These are phyloP conservation scores for Erucastrum elatum DNA, from an alignment of 345 rosid species.

Conservation along the genomic window DNA sequence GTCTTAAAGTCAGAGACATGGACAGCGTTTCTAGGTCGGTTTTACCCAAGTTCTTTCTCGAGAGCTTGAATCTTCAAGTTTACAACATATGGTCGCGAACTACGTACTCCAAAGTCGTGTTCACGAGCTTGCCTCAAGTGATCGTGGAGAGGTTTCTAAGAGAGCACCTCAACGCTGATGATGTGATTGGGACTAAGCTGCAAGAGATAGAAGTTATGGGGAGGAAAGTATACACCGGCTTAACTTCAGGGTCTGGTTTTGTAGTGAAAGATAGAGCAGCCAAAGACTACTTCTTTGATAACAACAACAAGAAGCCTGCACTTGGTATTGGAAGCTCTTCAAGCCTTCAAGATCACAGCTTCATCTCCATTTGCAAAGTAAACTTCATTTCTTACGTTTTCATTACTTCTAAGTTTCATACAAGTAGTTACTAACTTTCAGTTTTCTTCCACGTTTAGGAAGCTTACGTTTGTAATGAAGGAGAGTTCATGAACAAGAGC, in stretches of 20 bases:
- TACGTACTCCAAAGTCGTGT: conserved; percentile 46
- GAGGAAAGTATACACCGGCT: conserved; percentile 62
- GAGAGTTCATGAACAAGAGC: conserved; percentile 42
- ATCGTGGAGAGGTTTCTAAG: conserved; percentile 74
- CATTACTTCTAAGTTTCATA: background rate
- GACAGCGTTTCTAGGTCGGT: conserved; percentile 75
- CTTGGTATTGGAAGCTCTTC: conserved; percentile 56
- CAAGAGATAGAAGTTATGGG: conserved; percentile 34
- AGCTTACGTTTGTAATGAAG: conserved; percentile 63
- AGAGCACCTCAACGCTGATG: conserved; percentile 63
- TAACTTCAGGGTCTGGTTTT: conserved; percentile 64
- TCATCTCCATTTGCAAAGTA: conserved; percentile 61
- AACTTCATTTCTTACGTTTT: background rate
- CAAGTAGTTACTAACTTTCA: background rate
- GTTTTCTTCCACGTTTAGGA: conserved; percentile 42
- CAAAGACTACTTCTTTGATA: conserved; percentile 55
- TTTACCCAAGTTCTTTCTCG: conserved; percentile 88
- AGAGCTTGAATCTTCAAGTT: conserved; percentile 63
- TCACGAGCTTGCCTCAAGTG: conserved; percentile 77
- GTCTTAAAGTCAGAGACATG: conserved; percentile 58
- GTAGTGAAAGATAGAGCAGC: conserved; percentile 61
- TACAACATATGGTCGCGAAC: conserved; percentile 51
- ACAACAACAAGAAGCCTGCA: conserved; percentile 59
- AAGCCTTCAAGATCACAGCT: conserved; percentile 54
- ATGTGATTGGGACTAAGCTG: conserved; percentile 76